Conservation (phyloP, 768 basidiomycete species). For the Lepiota subincarnata region DNA sequence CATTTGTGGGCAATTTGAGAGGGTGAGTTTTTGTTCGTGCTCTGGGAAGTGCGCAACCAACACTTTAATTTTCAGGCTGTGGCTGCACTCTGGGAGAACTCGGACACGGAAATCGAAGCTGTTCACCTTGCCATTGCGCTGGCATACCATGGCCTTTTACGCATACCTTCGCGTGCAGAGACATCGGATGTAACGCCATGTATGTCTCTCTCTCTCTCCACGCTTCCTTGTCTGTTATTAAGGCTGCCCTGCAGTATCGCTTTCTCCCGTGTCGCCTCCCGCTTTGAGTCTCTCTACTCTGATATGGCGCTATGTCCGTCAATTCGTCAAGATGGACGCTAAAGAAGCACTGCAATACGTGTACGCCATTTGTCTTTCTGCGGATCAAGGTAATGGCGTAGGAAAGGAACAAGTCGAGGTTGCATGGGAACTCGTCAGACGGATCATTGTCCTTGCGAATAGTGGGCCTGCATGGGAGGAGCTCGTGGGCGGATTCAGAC, state of each 20-base stretch:
- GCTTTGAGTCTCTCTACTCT: slow-evolving; percentile 79
- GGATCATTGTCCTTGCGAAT: slow-evolving; percentile 77
- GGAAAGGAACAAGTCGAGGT: slow-evolving; percentile 84
- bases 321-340: slow-evolving; percentile 90
- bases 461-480: slow-evolving; percentile 85
- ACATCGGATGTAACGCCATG: slow-evolving; percentile 81
- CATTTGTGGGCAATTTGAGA: slow-evolving; percentile 92
- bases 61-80: slow-evolving; percentile 58
- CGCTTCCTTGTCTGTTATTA: neutral
- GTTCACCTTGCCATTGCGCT: slow-evolving; percentile 91
- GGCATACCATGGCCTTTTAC: slow-evolving; percentile 88
- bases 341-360: slow-evolving; percentile 94
- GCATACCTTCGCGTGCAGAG: slow-evolving; percentile 77
- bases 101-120: slow-evolving; percentile 86
- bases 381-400: slow-evolving; percentile 62
- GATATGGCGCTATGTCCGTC: slow-evolving; percentile 89
- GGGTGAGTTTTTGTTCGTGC: slow-evolving; percentile 43
- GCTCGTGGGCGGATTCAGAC: slow-evolving; percentile 87
- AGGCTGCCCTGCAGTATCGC: slow-evolving; percentile 44
- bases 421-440: slow-evolving; percentile 75
- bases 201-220: slow-evolving; percentile 47
- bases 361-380: slow-evolving; percentile 75
- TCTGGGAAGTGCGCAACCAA: neutral
- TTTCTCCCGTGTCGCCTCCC: slow-evolving; percentile 64
- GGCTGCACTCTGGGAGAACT: slow-evolving; percentile 83